Evolutionary conservation across 805 yeast genomes (phyloP).

Genomic region (Metschnikowia arizonensis): DNA sequence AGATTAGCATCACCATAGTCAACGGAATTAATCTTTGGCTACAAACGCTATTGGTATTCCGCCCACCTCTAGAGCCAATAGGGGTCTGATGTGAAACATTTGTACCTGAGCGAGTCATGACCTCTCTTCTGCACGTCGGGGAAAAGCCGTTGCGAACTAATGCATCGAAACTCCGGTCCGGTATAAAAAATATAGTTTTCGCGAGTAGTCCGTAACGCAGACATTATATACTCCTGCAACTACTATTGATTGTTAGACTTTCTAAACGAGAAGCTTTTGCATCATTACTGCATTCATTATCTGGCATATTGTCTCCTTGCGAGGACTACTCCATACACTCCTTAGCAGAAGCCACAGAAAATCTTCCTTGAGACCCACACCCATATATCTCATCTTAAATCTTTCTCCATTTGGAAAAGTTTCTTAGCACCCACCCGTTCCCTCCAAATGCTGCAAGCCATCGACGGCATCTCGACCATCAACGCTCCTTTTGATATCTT

Average conservation of each 20-base stretch:
- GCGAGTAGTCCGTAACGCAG: background rate
- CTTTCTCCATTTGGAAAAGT: background rate
- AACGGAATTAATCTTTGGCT: background rate
- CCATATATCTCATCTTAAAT: background rate
- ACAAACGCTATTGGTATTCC: background rate
- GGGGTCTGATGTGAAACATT: background rate
- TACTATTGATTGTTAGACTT: background rate
- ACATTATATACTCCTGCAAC: background rate
- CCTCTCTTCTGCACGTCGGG: background rate
- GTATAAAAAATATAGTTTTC: background rate
- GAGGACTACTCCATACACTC: background rate
- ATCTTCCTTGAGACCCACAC: background rate
- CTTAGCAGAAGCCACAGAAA: background rate
- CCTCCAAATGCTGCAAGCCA: slow-evolving; percentile 5
- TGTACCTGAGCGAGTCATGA: background rate
- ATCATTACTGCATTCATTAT: background rate
- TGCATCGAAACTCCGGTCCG: slow-evolving; percentile 5
- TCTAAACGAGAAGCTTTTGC: background rate
- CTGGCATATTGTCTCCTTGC: background rate
- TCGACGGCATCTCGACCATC: slow-evolving; percentile 14
- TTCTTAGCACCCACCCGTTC: background rate
- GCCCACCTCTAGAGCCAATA: background rate
- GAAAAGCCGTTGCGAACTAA: slow-evolving; percentile 5
- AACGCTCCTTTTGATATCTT: slow-evolving; percentile 15
- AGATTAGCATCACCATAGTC: background rate